These are phyloP conservation scores for Salix dunnii DNA, from an alignment of 345 rosid genomes.

Conservation along the genomic window DNA sequence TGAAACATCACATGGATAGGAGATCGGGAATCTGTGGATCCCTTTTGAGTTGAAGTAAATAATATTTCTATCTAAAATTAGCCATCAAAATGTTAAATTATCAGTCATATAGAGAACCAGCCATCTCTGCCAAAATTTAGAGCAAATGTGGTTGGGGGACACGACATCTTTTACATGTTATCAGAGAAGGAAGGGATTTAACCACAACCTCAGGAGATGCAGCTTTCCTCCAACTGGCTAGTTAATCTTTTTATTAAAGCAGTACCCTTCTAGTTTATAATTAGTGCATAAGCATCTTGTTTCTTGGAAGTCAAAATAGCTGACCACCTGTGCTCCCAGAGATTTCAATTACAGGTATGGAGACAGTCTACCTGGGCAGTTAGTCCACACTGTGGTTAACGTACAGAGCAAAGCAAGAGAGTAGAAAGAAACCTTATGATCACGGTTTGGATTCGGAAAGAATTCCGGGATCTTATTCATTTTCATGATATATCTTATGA, in stretches of 20 bases:
- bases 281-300: not conserved
- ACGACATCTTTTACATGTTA: not conserved
- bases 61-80: not conserved
- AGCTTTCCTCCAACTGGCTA: not conserved
- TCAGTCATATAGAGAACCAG: not conserved
- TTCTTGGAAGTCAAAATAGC: not conserved
- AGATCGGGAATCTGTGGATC: not conserved
- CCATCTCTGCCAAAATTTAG: not conserved
- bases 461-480: not conserved
- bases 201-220: not conserved
- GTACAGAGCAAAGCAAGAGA: not conserved
- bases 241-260: not conserved
- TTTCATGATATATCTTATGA: not conserved
- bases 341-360: not conserved
- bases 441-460: not conserved
- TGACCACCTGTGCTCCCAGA: not conserved
- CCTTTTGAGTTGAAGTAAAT: not conserved
- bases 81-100: not conserved
- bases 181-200: not conserved
- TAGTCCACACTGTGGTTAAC: not conserved
- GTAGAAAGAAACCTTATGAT: not conserved
- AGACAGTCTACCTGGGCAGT: not conserved
- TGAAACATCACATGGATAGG: not conserved
- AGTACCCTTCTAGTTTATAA: not conserved
- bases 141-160: not conserved